Base-by-base conservation (phyloP, 108 stramenopile species). In the Schizochytrium sp. region DNA sequence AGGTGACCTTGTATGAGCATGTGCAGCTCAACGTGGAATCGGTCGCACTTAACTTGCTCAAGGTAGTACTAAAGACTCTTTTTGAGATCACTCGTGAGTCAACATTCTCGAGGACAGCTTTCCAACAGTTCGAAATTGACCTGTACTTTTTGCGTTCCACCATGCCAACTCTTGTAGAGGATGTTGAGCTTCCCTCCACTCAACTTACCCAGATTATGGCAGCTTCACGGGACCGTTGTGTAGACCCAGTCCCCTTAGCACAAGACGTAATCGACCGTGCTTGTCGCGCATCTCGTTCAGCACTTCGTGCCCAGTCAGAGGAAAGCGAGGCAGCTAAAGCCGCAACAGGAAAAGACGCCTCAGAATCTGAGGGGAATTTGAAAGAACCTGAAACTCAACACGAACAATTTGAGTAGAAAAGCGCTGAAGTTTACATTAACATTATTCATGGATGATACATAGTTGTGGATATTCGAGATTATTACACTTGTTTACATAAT, bases 61-160 rank as follows among this genome's bases (percentile, higher is more conserved):
- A 83, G 76, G 53, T 83, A 5, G 47, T 83, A 8, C 76, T 83
- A 2, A 83, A 83, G 47, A 55, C 76, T 17, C 47, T 83, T 50
- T 83, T 83, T 42, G 76, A 83, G 28, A n/a, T 17, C 2, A 55
- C 53, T 8, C 76, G 76, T 10, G 50, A 83, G 17, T 7, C 76
- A n/a, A 83, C 76, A 7, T 55, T 83, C 47, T 83, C 76, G 50
- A 17, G 53, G 45, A 40, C 10, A 38, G 53, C 47, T 46, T 83
- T 83, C 53, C 76, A 83, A 53, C 76, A 83, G 53, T 55, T 83
- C 50, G 76, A 83, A 42, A 28, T 83, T 10, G 76, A 83, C 76
- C 13, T 55, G 50, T 83, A 55, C 76, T 83, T 83, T 55, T 83
- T 83, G 47, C 76, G 76, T 1, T 83, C 76, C 8, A 40, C 55